Evolutionary conservation across 2,329 filamentous ascomycete species (phyloP).

Genomic region (Rutstroemia sp.): DNA sequence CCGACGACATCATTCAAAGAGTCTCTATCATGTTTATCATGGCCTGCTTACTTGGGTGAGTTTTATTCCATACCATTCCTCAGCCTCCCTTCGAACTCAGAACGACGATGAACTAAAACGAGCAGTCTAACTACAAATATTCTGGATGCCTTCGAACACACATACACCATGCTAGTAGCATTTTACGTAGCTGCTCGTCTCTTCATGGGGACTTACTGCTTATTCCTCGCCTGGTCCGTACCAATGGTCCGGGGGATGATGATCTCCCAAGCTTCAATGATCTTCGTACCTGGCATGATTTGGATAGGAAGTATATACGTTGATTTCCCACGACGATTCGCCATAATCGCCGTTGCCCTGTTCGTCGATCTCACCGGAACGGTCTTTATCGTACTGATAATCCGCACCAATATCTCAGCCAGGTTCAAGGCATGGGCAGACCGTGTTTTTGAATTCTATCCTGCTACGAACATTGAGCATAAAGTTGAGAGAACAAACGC

Average conservation of each 20-base stretch:
- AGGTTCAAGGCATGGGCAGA: slow-evolving; percentile 17
- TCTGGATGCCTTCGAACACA: slow-evolving; percentile 46
- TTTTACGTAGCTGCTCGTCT: slow-evolving; percentile 55
- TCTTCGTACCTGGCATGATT: slow-evolving; percentile 41
- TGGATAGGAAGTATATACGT: slow-evolving; percentile 56
- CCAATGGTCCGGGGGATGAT: slow-evolving; percentile 53
- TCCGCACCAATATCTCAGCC: slow-evolving; percentile 28
- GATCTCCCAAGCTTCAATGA: slow-evolving; percentile 39
- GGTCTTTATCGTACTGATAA: slow-evolving; percentile 36
- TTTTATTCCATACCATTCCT: slow-evolving; percentile 1
- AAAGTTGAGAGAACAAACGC: slow-evolving; percentile 56
- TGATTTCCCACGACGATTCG: slow-evolving; percentile 45
- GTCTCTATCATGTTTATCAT: slow-evolving; percentile 54
- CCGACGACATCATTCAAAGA: slow-evolving; percentile 52
- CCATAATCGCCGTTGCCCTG: slow-evolving; percentile 49
- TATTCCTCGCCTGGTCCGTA: slow-evolving; percentile 40
- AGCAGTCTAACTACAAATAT: slow-evolving; percentile 53
- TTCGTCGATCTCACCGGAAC: slow-evolving; percentile 44
- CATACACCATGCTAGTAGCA: slow-evolving; percentile 50
- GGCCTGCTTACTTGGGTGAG: slow-evolving; percentile 49
- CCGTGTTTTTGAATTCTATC: slow-evolving; percentile 49
- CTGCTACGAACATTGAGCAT: slow-evolving; percentile 59
- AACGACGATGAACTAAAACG: background rate
- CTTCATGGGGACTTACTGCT: slow-evolving; percentile 42
- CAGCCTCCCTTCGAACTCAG: background rate